Evolutionary conservation across 257 asterid species (phyloP).

Genomic region (Gynochthodes officinalis): DNA sequence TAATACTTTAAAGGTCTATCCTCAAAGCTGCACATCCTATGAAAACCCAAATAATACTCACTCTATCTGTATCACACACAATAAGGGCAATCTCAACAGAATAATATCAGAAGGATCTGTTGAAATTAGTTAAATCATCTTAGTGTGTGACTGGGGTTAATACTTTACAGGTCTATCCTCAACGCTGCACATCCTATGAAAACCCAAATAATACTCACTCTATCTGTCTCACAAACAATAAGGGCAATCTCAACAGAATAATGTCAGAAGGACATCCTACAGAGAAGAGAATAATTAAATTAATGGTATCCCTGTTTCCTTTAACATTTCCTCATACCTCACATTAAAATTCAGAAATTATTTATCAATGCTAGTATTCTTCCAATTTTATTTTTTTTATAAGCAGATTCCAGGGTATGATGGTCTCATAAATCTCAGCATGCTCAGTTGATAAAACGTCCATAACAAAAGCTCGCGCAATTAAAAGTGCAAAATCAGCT

Average conservation of each 20-base stretch:
- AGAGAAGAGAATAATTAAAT: background rate
- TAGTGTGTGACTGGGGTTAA: background rate
- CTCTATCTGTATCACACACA: background rate
- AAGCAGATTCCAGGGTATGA: background rate
- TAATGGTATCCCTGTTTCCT: background rate
- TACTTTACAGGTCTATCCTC: background rate
- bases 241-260: background rate
- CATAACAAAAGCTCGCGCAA: background rate
- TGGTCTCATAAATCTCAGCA: background rate
- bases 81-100: background rate
- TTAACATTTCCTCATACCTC: background rate
- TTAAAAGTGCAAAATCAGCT: background rate
- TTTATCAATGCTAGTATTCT: background rate
- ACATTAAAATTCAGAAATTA: background rate
- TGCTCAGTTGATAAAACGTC: no score
- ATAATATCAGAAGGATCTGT: background rate
- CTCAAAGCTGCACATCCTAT: background rate
- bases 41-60: background rate
- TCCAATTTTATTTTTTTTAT: no score
- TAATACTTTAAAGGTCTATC: background rate
- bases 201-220: background rate
- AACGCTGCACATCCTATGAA: background rate
- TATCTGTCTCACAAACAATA: background rate
- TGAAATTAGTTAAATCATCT: no score
- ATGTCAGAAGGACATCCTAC: background rate